Evolutionary conservation across 75 land plant genomes (phyloP), one percentile per base, ranked within the genome.

Genomic region (Sequoia sempervirens): DNA sequence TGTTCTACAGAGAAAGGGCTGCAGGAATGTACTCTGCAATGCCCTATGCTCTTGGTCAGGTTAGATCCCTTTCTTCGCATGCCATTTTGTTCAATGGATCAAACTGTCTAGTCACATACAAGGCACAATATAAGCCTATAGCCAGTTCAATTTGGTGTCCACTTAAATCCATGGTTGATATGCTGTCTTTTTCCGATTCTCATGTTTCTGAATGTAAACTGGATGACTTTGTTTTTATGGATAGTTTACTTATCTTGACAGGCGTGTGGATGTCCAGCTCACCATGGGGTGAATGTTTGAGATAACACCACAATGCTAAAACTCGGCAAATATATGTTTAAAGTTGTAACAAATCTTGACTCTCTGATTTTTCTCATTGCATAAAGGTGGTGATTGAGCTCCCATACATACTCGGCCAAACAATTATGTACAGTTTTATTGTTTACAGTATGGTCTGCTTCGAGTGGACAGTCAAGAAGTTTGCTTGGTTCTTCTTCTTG

Each of bases 11-110:
- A 85, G 98, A 96, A 84, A 89, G 84, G 79, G 96, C 95, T 56
- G 96, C 94, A 17, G 96, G 98, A 84, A 92, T 95, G 96, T 95
- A 94, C 84, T 95, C 97, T 13, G 87, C 93, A 26, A 45, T 92
- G 40, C 90, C 98, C 17, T 96, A 96, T 86, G 95, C 98, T 32
- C 86, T 96, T 68, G 96, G 85, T 40, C 98, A 96, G 88, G 98
- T 95, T 68, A 87, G 64, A 13, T 18, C 43, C 12, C 13, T 76
- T 37, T 11, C 79, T 38, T 4, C 0, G 34, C 37, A 76, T 76
- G 17, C 5, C 45, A 7, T 1, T 52, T 52, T 52, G 20, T 52
- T 46, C 23, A 14, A 18, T 18, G 1, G 23, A 73, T 73, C 23
- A 73, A 73, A 34, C 15, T 28, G 15, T 34, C 18, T 1, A 72